Percentiles rank a stretch among this genome's conserved stretches.
Evolutionary conservation across 192 early-diverging fungal genomes (phyloP).

Genomic region (Helicostylum pulchrum): DNA sequence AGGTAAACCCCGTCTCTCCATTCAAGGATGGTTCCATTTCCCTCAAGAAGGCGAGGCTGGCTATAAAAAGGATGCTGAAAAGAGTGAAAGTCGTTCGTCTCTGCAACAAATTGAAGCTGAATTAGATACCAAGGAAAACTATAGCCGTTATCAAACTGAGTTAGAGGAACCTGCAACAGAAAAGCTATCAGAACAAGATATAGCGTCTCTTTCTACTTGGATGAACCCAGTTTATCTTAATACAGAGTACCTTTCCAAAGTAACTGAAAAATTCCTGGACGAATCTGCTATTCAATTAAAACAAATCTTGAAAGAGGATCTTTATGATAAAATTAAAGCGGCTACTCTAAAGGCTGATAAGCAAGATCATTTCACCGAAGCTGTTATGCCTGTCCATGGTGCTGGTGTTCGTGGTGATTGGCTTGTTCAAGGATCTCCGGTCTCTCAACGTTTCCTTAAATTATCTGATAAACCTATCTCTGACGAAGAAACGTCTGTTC

Average conservation of each 20-base stretch:
- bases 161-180: slow-evolving; percentile 26
- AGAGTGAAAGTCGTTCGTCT: slow-evolving; percentile 49
- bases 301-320: slow-evolving; percentile 53
- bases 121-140: slow-evolving; percentile 33
- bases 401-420: slow-evolving; percentile 55
- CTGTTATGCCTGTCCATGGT: slow-evolving; percentile 53
- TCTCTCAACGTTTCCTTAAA: slow-evolving; percentile 59
- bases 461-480: slow-evolving; percentile 30
- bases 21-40: slow-evolving; percentile 79
- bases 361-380: slow-evolving; percentile 39
- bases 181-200: slow-evolving; percentile 45
- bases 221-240: slow-evolving; percentile 68
- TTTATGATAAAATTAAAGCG: slow-evolving; percentile 35
- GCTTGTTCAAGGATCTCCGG: slow-evolving; percentile 60
- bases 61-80: slow-evolving; percentile 46
- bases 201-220: slow-evolving; percentile 44
- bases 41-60: slow-evolving; percentile 72
- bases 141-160: slow-evolving; percentile 20
- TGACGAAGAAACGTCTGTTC: slow-evolving; percentile 17
- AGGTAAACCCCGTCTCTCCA: slow-evolving; percentile 55
- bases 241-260: slow-evolving; percentile 41
- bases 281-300: slow-evolving; percentile 66
- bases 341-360: slow-evolving; percentile 42
- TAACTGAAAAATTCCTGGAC: slow-evolving; percentile 62
- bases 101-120: slow-evolving; percentile 54